These are phyloP conservation scores for Alternaria hordeiaustralica DNA, from an alignment of 2,329 filamentous ascomycete species.

Conservation along the genomic window DNA sequence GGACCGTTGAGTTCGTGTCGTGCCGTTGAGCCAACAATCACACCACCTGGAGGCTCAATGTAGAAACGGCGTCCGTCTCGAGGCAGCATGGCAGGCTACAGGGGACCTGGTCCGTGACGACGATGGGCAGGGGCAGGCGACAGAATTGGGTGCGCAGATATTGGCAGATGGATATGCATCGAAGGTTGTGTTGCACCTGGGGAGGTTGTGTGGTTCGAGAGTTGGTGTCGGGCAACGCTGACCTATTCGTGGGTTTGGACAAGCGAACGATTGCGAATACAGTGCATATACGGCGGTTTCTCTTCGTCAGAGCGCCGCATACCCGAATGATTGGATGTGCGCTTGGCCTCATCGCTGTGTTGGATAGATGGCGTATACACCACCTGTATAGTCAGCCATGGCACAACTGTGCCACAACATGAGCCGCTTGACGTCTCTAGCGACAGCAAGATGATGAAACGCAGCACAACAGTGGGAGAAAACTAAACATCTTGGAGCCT, in stretches of 20 bases:
- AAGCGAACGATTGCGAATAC: conserved; percentile 28
- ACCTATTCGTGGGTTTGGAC: conserved; percentile 21
- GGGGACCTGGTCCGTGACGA: conserved; percentile 4
- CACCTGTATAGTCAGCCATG: conserved; percentile 9
- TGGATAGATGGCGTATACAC: not conserved
- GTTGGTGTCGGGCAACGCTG: conserved; percentile 24
- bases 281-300: conserved; percentile 25
- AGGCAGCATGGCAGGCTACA: conserved; percentile 15
- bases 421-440: not conserved
- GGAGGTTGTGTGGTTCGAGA: conserved; percentile 18
- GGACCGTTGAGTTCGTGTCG: conserved; percentile 26
- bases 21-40: conserved; percentile 23
- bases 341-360: not conserved
- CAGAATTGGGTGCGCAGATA: conserved; percentile 16
- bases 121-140: conserved; percentile 25
- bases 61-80: conserved; percentile 7
- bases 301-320: conserved; percentile 18
- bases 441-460: conserved; percentile 7
- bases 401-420: conserved; percentile 1
- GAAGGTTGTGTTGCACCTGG: conserved; percentile 20
- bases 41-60: conserved; percentile 11
- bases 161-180: conserved; percentile 21
- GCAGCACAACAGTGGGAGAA: conserved; percentile 5
- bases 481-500: not conserved
- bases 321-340: conserved; percentile 9